Percentiles rank a stretch among this genome's conserved stretches.
Conservation (phyloP, 208 protist genomes). For the Novymonas esmeraldas region DNA sequence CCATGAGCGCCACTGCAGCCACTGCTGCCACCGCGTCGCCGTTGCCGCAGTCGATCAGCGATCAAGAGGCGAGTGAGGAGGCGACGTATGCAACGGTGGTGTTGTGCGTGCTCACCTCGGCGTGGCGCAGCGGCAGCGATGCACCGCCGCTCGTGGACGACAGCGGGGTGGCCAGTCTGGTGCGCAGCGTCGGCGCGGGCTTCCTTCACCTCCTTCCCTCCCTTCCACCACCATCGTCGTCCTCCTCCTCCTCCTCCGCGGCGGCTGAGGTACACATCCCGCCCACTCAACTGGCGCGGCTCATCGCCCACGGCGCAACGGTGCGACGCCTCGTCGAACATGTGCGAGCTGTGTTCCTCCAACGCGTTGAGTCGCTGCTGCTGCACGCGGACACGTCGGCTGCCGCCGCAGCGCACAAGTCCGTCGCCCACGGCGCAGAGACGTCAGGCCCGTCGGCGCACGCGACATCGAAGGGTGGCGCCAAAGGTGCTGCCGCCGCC, state of each 20-base stretch:
- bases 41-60: not conserved
- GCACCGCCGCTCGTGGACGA: conserved; percentile 15
- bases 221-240: not conserved
- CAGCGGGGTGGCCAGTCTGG: conserved; percentile 12
- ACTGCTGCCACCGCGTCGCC: not conserved
- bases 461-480: not conserved
- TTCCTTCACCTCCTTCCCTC: conserved; percentile 29
- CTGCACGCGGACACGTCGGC: not conserved
- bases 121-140: conserved; percentile 24
- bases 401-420: no score
- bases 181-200: conserved; percentile 19
- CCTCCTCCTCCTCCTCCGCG: not conserved
- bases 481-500: not conserved
- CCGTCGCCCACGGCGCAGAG: not conserved
- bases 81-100: conserved; percentile 24
- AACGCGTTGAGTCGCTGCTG: conserved; percentile 24
- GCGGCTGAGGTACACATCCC: not conserved
- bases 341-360: conserved; percentile 14
- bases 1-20: not conserved
- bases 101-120: conserved; percentile 22
- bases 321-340: conserved; percentile 27
- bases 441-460: not conserved
- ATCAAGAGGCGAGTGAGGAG: conserved; percentile 24
- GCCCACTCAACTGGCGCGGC: conserved; percentile 17
- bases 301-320: conserved; percentile 26